Conservation (phyloP, 768 basidiomycete genomes). For the Mycena albidolilacea region DNA sequence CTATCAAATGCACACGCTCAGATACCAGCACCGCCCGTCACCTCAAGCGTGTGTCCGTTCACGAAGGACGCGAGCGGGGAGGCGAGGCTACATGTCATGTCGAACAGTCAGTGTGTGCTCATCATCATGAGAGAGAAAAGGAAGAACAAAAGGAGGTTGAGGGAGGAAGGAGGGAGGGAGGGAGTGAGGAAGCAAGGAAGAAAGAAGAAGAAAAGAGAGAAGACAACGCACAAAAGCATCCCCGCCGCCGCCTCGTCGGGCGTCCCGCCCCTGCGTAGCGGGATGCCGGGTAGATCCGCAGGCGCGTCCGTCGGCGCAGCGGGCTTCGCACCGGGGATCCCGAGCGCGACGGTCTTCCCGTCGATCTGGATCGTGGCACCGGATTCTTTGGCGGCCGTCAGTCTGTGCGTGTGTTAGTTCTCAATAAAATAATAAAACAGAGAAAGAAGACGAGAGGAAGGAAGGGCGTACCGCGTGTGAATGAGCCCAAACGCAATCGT, state of each 20-base stretch:
- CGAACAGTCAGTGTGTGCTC: neutral
- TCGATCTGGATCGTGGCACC: slow-evolving; percentile 84
- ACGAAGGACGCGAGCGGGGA: slow-evolving; percentile 87
- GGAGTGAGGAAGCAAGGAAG: no score
- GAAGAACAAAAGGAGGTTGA: no score
- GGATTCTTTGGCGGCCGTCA: slow-evolving; percentile 85
- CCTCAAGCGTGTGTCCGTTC: slow-evolving; percentile 86
- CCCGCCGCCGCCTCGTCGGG: slow-evolving; percentile 84
- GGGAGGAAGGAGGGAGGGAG: no score
- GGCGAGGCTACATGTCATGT: slow-evolving; percentile 66
- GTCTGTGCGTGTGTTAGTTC: slow-evolving; percentile 50
- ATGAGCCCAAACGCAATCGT: slow-evolving; percentile 85
- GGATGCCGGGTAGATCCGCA: slow-evolving; percentile 53
- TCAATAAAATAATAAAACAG: neutral
- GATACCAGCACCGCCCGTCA: slow-evolving; percentile 87
- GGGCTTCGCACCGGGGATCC: slow-evolving; percentile 74
- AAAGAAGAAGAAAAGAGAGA: neutral
- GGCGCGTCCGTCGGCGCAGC: slow-evolving; percentile 35
- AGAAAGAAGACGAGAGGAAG: neutral
- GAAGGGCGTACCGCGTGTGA: slow-evolving; percentile 73
- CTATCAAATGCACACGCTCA: slow-evolving; percentile 46
- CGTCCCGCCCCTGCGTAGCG: slow-evolving; percentile 77
- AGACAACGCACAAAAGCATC: slow-evolving; percentile 78
- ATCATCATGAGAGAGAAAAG: no score
- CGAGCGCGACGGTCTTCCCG: slow-evolving; percentile 88